These are phyloP conservation scores for Ilyonectria robusta DNA, from an alignment of 2,329 filamentous ascomycete species.

Conservation along the genomic window DNA sequence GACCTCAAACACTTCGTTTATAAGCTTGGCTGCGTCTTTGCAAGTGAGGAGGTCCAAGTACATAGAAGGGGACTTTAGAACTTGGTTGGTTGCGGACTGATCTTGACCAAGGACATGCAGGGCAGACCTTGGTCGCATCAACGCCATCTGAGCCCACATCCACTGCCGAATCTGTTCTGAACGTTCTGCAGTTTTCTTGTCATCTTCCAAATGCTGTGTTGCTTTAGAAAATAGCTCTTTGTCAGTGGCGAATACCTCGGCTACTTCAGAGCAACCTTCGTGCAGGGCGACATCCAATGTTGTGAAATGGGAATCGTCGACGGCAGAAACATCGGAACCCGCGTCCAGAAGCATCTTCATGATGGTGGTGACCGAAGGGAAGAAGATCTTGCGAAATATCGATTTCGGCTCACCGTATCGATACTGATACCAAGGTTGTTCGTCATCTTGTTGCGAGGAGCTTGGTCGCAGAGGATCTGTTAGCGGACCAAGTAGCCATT, in stretches of 20 bases:
- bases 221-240: conserved; percentile 22
- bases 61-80: not conserved
- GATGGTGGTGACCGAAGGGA: conserved; percentile 18
- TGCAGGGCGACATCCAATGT: conserved; percentile 36
- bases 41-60: conserved; percentile 20
- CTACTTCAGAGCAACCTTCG: conserved; percentile 24
- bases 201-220: not conserved
- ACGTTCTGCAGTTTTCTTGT: not conserved
- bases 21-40: conserved; percentile 21
- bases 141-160: conserved; percentile 29
- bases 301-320: conserved; percentile 7
- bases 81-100: no score
- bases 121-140: conserved; percentile 14
- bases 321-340: not conserved
- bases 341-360: conserved; percentile 29
- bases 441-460: not conserved
- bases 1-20: conserved; percentile 4
- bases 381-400: not conserved
- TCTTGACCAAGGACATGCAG: no score
- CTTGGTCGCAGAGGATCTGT: conserved; percentile 24
- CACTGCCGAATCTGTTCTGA: not conserved
- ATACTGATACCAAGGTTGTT: not conserved
- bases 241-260: conserved; percentile 27
- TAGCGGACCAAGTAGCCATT: conserved; percentile 7
- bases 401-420: not conserved